Conservation (phyloP, 305 asterid genomes). For the Withania somnifera region DNA sequence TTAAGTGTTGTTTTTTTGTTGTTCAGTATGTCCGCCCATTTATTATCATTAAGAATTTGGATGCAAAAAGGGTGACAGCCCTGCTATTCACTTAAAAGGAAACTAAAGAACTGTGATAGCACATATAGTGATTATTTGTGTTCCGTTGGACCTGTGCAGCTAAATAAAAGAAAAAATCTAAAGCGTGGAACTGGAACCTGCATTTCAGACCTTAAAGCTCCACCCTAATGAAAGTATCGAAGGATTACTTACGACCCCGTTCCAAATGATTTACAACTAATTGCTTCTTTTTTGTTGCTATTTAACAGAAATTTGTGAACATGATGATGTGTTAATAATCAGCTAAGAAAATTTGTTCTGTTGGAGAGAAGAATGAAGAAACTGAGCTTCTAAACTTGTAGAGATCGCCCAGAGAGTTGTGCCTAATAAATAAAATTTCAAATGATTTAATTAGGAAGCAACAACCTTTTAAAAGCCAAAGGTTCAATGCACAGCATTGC, state of each 20-base stretch:
- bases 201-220: neutral
- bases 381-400: neutral
- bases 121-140: neutral
- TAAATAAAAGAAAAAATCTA: neutral
- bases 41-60: neutral
- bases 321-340: neutral
- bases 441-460: neutral
- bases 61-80: neutral
- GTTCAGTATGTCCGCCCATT: too few relatives aligned
- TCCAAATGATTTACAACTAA: neutral
- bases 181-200: neutral
- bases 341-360: neutral
- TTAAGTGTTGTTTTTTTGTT: too few relatives aligned
- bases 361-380: neutral
- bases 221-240: neutral
- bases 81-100: neutral
- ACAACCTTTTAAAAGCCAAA: neutral
- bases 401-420: neutral
- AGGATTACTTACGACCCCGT: neutral
- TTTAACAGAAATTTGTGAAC: neutral
- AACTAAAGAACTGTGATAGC: neutral
- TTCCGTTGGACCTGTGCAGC: neutral
- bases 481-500: neutral
- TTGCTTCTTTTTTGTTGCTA: neutral
- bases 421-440: neutral